Base-by-base conservation (phyloP, 148 eudicot genomes). In the Fagopyrum homotropicum region DNA sequence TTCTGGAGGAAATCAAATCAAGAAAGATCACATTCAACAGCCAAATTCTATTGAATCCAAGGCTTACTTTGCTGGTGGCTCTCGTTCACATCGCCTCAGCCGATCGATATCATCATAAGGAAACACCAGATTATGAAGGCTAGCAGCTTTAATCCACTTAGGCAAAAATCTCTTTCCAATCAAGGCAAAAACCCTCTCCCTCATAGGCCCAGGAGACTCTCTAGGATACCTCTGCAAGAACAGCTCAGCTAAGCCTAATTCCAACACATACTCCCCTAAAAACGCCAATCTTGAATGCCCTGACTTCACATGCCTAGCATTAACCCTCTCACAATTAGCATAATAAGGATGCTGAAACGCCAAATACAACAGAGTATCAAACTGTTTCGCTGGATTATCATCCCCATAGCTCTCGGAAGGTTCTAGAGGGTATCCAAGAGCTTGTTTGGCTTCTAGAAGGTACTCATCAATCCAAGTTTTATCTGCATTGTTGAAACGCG, bases 61-160 rank as follows among this genome's bases (percentile, higher is more conserved):
- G 57, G 83, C 99, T 85, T 84, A 96, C 99, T 96, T 96, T 26
- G 93, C 89, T 5, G 98, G 90, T 0, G 99, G 98, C 77, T 96
- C 99, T 1, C 88, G 83, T 45, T 96, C 99, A 45, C 66, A 80
- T 7, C 98, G 82, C 48, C 82, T 76, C 80, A 96, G 73, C 83
- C 74, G 86, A 80, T 92, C 91, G 84, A 96, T 83, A 61, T 96
- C 86, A 84, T 96, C 99, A 85, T 77, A 83, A 40, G 91, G 99
- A 75, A 89, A 96, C 46, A 96, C 84, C 87, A 96, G 80, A 86
- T 96, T 92, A 47, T 90, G 92, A 89, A 96, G 86, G 85, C 94
- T 83, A 83, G 99, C 99, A 72, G 82, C 85, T 77, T 88, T 91
- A 77, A 91, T 85, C 90, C 89, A 89, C 78, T 79, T 85, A 26